Evolutionary conservation across 768 basidiomycete species (phyloP).

Genomic region (Leccinum rimulosum): DNA sequence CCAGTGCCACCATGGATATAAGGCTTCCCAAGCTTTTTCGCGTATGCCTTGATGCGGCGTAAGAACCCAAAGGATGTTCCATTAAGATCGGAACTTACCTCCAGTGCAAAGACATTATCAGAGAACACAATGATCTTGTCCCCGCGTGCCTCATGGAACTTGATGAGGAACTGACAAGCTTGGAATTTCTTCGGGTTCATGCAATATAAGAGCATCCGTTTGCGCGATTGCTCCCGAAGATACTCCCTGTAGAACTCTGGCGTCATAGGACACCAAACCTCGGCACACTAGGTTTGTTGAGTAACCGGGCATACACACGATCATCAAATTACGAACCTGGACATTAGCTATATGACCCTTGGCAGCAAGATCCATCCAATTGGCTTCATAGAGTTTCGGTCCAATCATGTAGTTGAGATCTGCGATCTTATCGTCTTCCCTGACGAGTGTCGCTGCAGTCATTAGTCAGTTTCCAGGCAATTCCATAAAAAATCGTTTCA

Average conservation of each 20-base stretch:
- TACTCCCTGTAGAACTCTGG: conserved; percentile 99
- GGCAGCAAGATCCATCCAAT: conserved; percentile 99
- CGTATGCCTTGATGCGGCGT: conserved; percentile 66
- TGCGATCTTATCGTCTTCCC: conserved; percentile 98
- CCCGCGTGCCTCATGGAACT: conserved; percentile 95
- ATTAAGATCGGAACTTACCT: conserved; percentile 51
- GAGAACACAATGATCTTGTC: conserved; percentile 99
- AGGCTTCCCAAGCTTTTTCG: conserved; percentile 87
- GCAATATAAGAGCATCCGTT: conserved; percentile 95
- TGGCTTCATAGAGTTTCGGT: conserved; percentile 98
- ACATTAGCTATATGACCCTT: conserved; percentile 99
- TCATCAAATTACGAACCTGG: conserved; percentile 59
- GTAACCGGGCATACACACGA: not conserved
- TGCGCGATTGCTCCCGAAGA: conserved; percentile 85
- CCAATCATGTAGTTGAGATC: conserved; percentile 99
- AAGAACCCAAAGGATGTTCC: not conserved
- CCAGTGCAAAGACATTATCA: conserved; percentile 95
- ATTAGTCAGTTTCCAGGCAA: conserved; percentile 2
- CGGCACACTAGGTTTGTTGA: conserved; percentile 71
- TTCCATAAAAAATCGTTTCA: conserved; percentile 32
- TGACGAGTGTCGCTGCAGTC: conserved; percentile 84
- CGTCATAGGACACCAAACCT: conserved; percentile 99
- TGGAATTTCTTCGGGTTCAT: conserved; percentile 99
- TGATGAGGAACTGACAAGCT: conserved; percentile 97
- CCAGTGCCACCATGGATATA: conserved; percentile 97